These are phyloP conservation scores for Hansfordia pulvinata DNA, from an alignment of 2,329 filamentous ascomycete genomes.

Conservation along the genomic window DNA sequence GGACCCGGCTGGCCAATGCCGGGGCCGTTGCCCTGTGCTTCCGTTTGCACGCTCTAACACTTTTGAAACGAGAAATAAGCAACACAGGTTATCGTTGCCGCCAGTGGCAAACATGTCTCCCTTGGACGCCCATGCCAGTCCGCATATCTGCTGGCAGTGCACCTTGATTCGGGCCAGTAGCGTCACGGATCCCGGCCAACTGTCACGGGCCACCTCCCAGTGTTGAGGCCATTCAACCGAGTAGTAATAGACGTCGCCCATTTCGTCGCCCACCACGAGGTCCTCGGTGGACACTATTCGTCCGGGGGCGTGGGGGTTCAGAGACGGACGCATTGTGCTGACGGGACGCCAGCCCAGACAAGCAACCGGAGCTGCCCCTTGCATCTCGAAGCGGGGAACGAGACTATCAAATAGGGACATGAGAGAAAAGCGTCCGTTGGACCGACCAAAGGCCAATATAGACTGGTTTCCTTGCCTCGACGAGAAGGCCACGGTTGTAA, in stretches of 20 bases:
- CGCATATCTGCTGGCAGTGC: constrained; percentile 85
- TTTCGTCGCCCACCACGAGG: constrained; percentile 73
- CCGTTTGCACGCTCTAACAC: constrained; percentile 28
- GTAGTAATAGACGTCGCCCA: constrained; percentile 77
- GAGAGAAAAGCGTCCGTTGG: constrained; percentile 61
- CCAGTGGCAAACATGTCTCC: constrained; percentile 73
- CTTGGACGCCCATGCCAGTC: constrained; percentile 73
- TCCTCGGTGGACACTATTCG: constrained; percentile 59
- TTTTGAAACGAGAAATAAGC: constrained; percentile 59
- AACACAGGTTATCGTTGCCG: constrained; percentile 84
- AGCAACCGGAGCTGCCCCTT: constrained; percentile 59
- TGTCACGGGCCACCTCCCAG: constrained; percentile 47
- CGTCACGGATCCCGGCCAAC: constrained; percentile 67
- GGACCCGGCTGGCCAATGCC: constrained; percentile 35
- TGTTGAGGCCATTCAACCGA: constrained; percentile 69
- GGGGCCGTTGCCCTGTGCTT: constrained; percentile 15
- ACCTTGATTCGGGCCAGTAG: constrained; percentile 64
- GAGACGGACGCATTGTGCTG: constrained; percentile 35
- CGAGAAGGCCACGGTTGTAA: constrained; percentile 87
- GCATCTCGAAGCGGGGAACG: constrained; percentile 59
- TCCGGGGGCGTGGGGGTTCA: constrained; percentile 30
- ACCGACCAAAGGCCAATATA: constrained; percentile 76
- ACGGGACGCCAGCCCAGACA: constrained; percentile 72
- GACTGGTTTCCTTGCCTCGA: constrained; percentile 60
- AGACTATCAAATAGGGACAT: constrained; percentile 61